Evolutionary conservation across 768 basidiomycete species (phyloP), one percentile per base, ranked within the genome.

Genomic region (Leccinellum rugosiceps): DNA sequence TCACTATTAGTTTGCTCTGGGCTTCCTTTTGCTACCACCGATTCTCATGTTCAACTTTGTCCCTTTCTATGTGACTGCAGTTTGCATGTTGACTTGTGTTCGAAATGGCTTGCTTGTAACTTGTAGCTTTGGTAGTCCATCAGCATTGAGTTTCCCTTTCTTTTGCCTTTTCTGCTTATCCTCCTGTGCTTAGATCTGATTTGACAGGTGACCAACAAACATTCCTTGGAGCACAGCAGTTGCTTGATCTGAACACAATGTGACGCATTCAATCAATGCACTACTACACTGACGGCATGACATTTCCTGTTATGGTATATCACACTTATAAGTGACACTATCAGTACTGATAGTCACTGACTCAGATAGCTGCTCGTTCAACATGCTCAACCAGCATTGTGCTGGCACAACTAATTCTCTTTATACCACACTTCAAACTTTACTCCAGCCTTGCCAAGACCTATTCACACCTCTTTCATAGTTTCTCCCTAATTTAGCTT

Each of bases 81-180:
- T 55, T 49, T 59, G 30, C 38, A 59, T 31, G 26, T 44, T 25
- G 26, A 47, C 46, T n/a, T 9, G 19, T 38, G 50, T 23, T 19
- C 7, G n/a, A 19, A 70, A 68, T 6, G 50, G 56, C 6, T 66
- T 56, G 11, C 62, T 60, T 14, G 62, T 62, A 8, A 70, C n/a
- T n/a, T n/a, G 59, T 11, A 67, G 57, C 48, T 55, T 58, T 6
- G 66, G 61, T 21, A 66, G 25, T 2, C 68, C 64, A 60, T 72
- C 68, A 4, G 54, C 58, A 25, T 49, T 51, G 1, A 60, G 38
- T 10, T 53, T 54, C 14, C 14, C 48, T 26, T 52, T 62, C 43
- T 45, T 63, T 30, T 52, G 60, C 44, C 56, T 63, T 49, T 44
- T 53, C 32, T 53, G 15, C 44, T 51, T 60, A n/a, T 63, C 53